phyloP scores from a whole-genome alignment of 108 stramenopile genomes.

The Tribonema minus region DNA sequence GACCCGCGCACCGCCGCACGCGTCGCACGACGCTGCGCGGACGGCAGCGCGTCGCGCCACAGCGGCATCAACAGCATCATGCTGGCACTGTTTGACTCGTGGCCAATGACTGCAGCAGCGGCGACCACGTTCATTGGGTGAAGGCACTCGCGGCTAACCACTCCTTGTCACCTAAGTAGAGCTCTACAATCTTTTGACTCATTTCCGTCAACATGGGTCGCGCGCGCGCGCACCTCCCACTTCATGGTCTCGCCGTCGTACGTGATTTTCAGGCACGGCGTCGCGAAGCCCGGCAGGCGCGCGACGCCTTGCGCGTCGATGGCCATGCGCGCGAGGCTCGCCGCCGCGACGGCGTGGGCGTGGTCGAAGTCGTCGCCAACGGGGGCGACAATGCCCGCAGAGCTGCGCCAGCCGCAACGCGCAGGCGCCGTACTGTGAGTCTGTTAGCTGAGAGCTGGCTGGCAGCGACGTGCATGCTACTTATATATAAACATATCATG shows the following conservation, averaged over 20 bases:
- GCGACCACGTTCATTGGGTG: background rate
- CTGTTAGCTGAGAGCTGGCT: background rate
- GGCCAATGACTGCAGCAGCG: too few species aligned
- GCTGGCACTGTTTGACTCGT: background rate
- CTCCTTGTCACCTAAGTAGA: background rate
- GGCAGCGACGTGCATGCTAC: background rate
- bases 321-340: background rate
- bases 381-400: background rate
- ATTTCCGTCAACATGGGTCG: too few species aligned
- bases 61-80: background rate
- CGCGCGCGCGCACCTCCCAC: background rate
- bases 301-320: background rate
- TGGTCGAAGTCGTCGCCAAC: slow-evolving; percentile 3
- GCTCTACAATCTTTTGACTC: too few species aligned
- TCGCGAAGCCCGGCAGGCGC: background rate
- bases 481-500: background rate
- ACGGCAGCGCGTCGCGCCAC: background rate
- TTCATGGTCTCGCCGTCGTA: background rate
- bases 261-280: background rate
- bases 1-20: too few species aligned
- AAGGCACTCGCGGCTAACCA: background rate
- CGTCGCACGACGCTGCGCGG: too few species aligned
- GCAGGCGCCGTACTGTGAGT: background rate
- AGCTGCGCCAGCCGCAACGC: background rate
- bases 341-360: background rate